Conservation (phyloP, 257 asterid species). For the Jacaranda copaia region DNA sequence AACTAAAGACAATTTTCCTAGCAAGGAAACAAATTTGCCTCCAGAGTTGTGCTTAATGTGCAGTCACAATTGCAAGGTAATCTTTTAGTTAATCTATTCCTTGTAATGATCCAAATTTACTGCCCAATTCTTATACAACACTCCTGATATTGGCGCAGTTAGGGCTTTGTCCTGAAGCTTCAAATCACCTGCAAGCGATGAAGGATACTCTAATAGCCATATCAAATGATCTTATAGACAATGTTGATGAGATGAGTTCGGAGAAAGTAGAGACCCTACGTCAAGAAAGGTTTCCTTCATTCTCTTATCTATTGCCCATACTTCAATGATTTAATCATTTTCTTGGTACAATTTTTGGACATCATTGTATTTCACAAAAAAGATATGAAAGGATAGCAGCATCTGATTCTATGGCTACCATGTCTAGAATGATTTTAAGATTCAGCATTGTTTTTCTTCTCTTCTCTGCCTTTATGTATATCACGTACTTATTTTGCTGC, state of each 20-base stretch:
- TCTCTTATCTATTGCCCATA: conserved; percentile 32
- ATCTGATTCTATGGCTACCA: conserved; percentile 26
- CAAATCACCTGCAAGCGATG: conserved; percentile 76
- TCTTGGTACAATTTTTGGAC: neutral
- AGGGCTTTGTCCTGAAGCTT: conserved; percentile 87
- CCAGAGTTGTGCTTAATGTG: conserved; percentile 74
- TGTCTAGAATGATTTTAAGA: conserved; percentile 29
- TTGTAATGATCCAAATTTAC: conserved; percentile 31
- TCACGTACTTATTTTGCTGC: conserved; percentile 26
- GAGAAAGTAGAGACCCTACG: conserved; percentile 79
- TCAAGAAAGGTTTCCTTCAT: conserved; percentile 70
- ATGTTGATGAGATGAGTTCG: conserved; percentile 66
- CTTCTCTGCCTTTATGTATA: conserved; percentile 7
- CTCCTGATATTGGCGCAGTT: conserved; percentile 61
- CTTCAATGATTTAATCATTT: conserved; percentile 29
- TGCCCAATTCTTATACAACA: conserved; percentile 36
- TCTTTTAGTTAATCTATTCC: conserved; percentile 28
- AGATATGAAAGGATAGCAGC: neutral
- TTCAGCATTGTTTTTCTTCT: neutral
- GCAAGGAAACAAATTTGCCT: conserved; percentile 62
- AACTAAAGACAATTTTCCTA: conserved; percentile 39
- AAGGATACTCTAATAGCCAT: conserved; percentile 81
- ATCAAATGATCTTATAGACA: conserved; percentile 91
- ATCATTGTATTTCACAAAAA: neutral
- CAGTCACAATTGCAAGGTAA: conserved; percentile 82